These are phyloP conservation scores for Avicennia marina DNA, from an alignment of 257 asterid species.

Conservation along the genomic window DNA sequence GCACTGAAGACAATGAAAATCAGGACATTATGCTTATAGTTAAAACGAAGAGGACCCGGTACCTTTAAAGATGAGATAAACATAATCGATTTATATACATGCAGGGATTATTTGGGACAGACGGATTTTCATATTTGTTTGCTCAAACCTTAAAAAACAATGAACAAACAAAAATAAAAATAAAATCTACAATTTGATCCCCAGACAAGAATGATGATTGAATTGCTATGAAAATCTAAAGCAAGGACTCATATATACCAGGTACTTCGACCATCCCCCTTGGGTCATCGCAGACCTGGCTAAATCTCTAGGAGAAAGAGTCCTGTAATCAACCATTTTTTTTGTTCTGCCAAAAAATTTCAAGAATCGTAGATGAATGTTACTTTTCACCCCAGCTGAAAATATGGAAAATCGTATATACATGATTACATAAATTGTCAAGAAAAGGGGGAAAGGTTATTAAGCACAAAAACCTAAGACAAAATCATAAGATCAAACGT, in stretches of 20 bases:
- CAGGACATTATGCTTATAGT: conserved; percentile 9
- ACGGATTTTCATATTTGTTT: not conserved
- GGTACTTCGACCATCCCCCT: conserved; percentile 83
- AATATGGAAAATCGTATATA: not conserved
- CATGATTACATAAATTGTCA: not conserved
- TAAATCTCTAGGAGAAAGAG: conserved; percentile 64
- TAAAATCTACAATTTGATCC: too few relatives aligned
- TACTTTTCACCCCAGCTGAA: conserved; percentile 13
- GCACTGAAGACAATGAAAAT: conserved; percentile 59
- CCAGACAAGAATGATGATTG: not conserved
- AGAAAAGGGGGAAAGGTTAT: not conserved
- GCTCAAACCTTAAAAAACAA: not conserved
- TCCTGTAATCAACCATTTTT: conserved; percentile 67
- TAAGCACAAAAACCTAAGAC: not conserved
- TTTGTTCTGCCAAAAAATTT: conserved; percentile 34
- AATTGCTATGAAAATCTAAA: conserved; percentile 3
- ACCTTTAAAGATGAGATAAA: too few relatives aligned
- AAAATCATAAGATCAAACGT: not conserved
- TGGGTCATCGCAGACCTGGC: conserved; percentile 72
- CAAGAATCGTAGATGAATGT: not conserved
- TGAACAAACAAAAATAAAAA: too few relatives aligned
- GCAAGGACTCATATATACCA: conserved; percentile 47
- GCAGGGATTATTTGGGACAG: not conserved
- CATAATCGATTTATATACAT: too few relatives aligned
- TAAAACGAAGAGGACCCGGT: conserved; percentile 14